Conservation (phyloP, 2,329 filamentous ascomycete species). For the Sphaceloma murrayae region DNA sequence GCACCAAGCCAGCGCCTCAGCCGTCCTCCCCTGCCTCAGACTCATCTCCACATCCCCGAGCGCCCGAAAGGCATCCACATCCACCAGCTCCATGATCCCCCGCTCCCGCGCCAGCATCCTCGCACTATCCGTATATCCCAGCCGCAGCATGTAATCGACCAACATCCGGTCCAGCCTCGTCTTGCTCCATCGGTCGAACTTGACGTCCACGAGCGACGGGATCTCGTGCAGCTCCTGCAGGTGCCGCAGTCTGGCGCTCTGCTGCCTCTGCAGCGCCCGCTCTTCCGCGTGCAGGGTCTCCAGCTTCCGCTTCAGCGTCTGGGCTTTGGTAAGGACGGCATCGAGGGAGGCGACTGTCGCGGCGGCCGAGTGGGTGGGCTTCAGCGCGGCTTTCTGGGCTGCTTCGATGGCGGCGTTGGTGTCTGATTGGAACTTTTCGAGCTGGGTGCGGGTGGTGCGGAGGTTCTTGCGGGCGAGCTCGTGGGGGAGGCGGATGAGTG, state of each 20-base stretch:
- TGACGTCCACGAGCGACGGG: conserved; percentile 74
- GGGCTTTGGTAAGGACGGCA: conserved; percentile 73
- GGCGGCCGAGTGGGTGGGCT: conserved; percentile 28
- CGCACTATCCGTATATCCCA: conserved; percentile 72
- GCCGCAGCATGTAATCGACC: conserved; percentile 83
- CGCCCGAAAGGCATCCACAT: conserved; percentile 76
- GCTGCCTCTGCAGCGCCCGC: conserved; percentile 61
- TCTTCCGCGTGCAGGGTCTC: conserved; percentile 70
- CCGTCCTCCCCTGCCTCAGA: conserved; percentile 57
- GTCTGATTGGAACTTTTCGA: conserved; percentile 48
- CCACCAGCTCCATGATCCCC: conserved; percentile 69
- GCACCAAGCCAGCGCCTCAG: conserved; percentile 81
- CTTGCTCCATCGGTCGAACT: conserved; percentile 85
- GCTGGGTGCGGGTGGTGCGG: conserved; percentile 67
- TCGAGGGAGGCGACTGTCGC: conserved; percentile 76
- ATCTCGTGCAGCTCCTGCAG: conserved; percentile 73
- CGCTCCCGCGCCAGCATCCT: conserved; percentile 64
- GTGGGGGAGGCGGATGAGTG: conserved; percentile 82
- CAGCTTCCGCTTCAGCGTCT: conserved; percentile 81
- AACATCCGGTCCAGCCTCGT: conserved; percentile 71
- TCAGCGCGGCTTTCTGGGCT: conserved; percentile 13
- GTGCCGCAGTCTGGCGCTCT: conserved; percentile 67
- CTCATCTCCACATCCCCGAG: conserved; percentile 70
- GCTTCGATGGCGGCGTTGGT: conserved; percentile 55
- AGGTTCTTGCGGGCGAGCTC: conserved; percentile 93